Conservation (phyloP, 441 rosid genomes). For the Adansonia gregorii region DNA sequence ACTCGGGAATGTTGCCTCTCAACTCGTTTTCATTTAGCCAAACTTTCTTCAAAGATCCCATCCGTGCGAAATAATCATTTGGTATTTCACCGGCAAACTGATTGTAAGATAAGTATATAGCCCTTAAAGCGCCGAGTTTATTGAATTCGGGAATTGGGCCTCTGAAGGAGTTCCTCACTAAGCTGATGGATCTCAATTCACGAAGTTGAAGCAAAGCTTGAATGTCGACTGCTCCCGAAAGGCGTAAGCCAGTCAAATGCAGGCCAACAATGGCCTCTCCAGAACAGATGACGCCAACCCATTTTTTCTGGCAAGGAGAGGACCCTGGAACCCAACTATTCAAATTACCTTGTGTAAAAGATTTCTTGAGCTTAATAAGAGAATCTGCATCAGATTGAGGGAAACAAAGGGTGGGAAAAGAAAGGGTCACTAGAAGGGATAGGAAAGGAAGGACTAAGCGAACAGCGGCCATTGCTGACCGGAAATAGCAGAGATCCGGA, state of each 20-base stretch:
- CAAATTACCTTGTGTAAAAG: conserved; percentile 41
- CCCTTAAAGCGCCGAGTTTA: conserved; percentile 52
- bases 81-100: conserved; percentile 66
- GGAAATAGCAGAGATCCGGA: conserved; percentile 38
- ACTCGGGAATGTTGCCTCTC: conserved; percentile 64
- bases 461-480: conserved; percentile 32
- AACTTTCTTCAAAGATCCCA: conserved; percentile 60
- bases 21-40: conserved; percentile 62
- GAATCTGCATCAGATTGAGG: conserved; percentile 47
- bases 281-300: conserved; percentile 70
- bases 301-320: conserved; percentile 54
- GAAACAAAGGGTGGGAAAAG: conserved; percentile 25
- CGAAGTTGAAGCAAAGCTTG: conserved; percentile 46
- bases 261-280: conserved; percentile 56
- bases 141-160: conserved; percentile 73
- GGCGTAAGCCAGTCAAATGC: conserved; percentile 52
- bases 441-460: conserved; percentile 13
- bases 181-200: conserved; percentile 57
- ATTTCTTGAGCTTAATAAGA: conserved; percentile 55
- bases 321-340: conserved; percentile 56
- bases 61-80: conserved; percentile 49
- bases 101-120: conserved; percentile 58
- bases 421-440: conserved; percentile 26
- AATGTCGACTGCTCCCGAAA: conserved; percentile 56
- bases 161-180: conserved; percentile 57